Conservation (phyloP, 2,329 filamentous ascomycete genomes). For the Lecanicillium sp. region DNA sequence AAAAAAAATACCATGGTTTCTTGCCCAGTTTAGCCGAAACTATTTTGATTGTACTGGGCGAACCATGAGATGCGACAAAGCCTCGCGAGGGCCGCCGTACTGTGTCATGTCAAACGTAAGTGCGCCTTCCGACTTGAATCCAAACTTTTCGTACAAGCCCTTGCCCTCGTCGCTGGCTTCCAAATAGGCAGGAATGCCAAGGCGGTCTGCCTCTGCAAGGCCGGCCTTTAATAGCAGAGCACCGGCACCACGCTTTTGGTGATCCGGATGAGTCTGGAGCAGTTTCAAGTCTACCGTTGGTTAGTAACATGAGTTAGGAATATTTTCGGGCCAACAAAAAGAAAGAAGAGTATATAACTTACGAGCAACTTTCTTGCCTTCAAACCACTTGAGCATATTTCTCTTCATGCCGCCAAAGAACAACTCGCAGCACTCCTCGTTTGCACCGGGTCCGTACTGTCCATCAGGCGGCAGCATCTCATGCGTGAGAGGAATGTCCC, state of each 20-base stretch:
- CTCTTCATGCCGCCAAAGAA: slow-evolving; percentile 23
- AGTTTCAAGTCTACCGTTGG: slow-evolving; percentile 23
- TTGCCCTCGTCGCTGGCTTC: slow-evolving; percentile 25
- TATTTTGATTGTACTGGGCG: no score
- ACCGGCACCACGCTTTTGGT: slow-evolving; percentile 27
- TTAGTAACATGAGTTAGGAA: no score
- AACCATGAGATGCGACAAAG: no score
- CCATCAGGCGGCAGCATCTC: slow-evolving; percentile 14
- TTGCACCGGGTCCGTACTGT: slow-evolving; percentile 20
- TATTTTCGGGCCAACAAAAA: no score
- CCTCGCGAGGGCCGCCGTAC: slow-evolving; percentile 18
- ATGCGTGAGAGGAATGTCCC: slow-evolving; percentile 12
- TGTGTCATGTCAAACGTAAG: slow-evolving; percentile 18
- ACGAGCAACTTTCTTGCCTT: slow-evolving; percentile 26
- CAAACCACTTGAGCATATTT: slow-evolving; percentile 21
- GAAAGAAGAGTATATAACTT: no score
- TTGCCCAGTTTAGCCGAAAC: no score
- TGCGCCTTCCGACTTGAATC: slow-evolving; percentile 22
- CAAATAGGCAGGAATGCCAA: slow-evolving; percentile 26
- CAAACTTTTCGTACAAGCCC: slow-evolving; percentile 25
- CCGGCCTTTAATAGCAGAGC: slow-evolving; percentile 25
- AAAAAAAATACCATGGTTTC: no score
- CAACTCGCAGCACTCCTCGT: slow-evolving; percentile 23
- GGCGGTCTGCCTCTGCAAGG: slow-evolving; percentile 24
- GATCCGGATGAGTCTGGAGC: slow-evolving; percentile 27